Conservation (phyloP, 208 protist genomes). For the Angomonas ambiguus region DNA sequence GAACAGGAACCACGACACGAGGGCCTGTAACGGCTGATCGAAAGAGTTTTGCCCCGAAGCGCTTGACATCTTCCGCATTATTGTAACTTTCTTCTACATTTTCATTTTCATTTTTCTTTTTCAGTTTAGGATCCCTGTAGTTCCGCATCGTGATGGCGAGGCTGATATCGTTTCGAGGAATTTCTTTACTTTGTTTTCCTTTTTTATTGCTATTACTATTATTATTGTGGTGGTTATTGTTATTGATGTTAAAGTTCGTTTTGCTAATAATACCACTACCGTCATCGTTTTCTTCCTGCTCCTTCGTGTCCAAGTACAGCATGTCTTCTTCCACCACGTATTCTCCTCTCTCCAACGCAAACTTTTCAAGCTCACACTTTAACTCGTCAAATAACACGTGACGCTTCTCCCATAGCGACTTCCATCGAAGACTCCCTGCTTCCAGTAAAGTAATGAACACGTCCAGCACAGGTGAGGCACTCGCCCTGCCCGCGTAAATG, state of each 20-base stretch:
- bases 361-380: conserved; percentile 24
- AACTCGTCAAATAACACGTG: conserved; percentile 39
- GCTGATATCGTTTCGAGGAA: conserved; percentile 86
- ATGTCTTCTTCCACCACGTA: conserved; percentile 30
- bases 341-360: conserved; percentile 52
- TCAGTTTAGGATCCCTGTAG: conserved; percentile 1
- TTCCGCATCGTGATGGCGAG: conserved; percentile 69
- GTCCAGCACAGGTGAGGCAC: conserved; percentile 87
- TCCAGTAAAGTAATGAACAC: conserved; percentile 96
- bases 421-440: conserved; percentile 86
- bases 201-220: neutral
- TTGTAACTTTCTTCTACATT: neutral
- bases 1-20: conserved; percentile 46
- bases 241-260: too few species aligned
- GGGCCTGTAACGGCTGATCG: conserved; percentile 65
- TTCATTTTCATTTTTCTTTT: neutral
- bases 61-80: conserved; percentile 21
- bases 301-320: neutral
- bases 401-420: conserved; percentile 69
- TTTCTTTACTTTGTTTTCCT: too few species aligned
- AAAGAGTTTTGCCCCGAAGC: conserved; percentile 72
- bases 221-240: neutral
- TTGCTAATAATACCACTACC: too few species aligned
- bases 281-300: too few species aligned
- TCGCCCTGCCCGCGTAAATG: conserved; percentile 93